Evolutionary conservation across 257 asterid species (phyloP), one percentile per base, ranked within the genome.

Genomic region (Plantago elongata): DNA sequence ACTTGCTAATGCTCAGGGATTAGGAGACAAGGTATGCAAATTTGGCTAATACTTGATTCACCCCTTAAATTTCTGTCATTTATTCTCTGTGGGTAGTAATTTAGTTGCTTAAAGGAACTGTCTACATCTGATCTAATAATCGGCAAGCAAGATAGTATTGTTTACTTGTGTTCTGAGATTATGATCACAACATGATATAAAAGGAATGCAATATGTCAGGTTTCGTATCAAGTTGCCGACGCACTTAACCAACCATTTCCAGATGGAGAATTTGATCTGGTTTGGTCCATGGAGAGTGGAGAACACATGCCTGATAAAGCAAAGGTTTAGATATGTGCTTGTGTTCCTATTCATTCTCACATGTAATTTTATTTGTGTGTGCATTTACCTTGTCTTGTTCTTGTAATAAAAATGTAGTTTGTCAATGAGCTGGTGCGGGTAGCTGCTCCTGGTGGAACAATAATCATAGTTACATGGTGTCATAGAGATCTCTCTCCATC

Each of bases 251-350:
- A 93, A 63, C 99, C 99, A 10, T 93, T 93, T 75, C 80, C 89
- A 9, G 96, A 87, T 74, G 90, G 92, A 11, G 60, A 85, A 63
- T 93, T 85, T 34, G 92, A 93, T 78, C 46, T 93, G 72, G 96
- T 87, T 65, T 89, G 99, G 99, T 93, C 99, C 65, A 85, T 93
- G 99, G 99, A 93, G 84, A 93, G 99, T 63, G 99, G 97, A 13
- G 99, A 93, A 74, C 99, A 93, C 87, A 93, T 93, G 99, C 99
- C 95, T 1, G 84, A 93, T 74, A 93, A 93, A 75, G 44, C 83
- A 54, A 89, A 93, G 96, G 99, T 93, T 68, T 57, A 18, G 7
- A 9, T 45, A 5, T 45, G 18, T 29, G 13, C 44, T 15, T 54
- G 11, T 29, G 38, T 63, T 67, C 13, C 30, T 46, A 30, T 49